These are phyloP conservation scores for Thalassia testudinum DNA, from an alignment of 116 monocot species.

Conservation along the genomic window DNA sequence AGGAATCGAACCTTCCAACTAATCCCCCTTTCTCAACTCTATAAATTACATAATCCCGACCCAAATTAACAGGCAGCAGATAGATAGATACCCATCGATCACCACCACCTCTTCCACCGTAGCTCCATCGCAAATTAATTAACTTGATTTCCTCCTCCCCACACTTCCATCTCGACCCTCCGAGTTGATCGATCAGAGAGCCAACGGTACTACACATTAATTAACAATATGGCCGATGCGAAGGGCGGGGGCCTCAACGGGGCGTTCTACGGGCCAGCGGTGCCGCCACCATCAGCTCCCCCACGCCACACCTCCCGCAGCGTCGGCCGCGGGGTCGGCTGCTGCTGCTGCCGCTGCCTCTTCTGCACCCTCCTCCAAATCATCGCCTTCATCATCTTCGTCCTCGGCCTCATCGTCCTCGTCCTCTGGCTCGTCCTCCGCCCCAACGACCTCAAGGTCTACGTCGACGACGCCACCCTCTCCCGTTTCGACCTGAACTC, in stretches of 20 bases:
- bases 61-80: too few species aligned
- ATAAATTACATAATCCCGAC: too few species aligned
- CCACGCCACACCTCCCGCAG: not conserved
- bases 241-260: slow-evolving; percentile 9
- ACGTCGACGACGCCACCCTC: slow-evolving; percentile 47
- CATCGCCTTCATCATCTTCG: slow-evolving; percentile 19
- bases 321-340: slow-evolving; percentile 3
- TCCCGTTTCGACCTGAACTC: slow-evolving; percentile 30
- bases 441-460: slow-evolving; percentile 30
- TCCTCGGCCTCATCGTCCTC: slow-evolving; percentile 44
- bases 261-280: slow-evolving; percentile 29
- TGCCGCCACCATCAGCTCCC: too few species aligned
- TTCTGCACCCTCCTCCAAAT: slow-evolving; percentile 18
- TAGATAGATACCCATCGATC: too few species aligned
- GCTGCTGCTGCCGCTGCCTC: slow-evolving; percentile 23
- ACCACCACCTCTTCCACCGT: too few species aligned
- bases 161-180: too few species aligned
- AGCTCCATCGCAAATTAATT: too few species aligned
- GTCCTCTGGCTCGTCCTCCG: slow-evolving; percentile 69
- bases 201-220: too few species aligned
- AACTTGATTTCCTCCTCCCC: too few species aligned
- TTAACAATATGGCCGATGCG: not conserved
- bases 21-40: too few species aligned
- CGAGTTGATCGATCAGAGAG: too few species aligned
- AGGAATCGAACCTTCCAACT: too few species aligned